Percentiles rank a stretch among this genome's conserved stretches.
Evolutionary conservation across 2,329 filamentous ascomycete genomes (phyloP).

Genomic region (Cladosporium halotolerans): DNA sequence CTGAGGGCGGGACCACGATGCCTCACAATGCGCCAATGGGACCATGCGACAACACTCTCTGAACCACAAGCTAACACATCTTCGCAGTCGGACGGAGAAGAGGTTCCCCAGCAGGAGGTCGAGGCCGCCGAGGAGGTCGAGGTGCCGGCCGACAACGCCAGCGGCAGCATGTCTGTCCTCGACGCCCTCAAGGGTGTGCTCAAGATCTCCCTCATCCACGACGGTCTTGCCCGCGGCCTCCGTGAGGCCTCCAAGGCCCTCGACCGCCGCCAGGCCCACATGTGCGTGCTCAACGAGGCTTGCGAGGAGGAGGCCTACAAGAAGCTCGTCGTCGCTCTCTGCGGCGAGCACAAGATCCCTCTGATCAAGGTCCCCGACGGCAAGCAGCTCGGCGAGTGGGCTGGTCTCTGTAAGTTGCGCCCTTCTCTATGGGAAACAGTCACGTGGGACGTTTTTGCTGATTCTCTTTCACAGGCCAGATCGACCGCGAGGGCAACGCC

Average conservation of each 20-base stretch:
- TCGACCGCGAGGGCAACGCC: slow-evolving; percentile 98
- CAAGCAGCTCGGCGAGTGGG: slow-evolving; percentile 99
- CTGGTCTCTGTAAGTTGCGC: slow-evolving; percentile 84
- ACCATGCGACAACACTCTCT: not conserved
- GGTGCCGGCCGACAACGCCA: slow-evolving; percentile 79
- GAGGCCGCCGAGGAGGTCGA: slow-evolving; percentile 80
- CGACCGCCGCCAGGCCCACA: slow-evolving; percentile 97
- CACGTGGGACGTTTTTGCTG: not conserved
- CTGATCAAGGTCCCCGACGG: slow-evolving; percentile 99
- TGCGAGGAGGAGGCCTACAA: slow-evolving; percentile 99
- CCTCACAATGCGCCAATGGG: not conserved
- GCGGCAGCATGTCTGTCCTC: slow-evolving; percentile 83
- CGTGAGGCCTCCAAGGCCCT: slow-evolving; percentile 98
- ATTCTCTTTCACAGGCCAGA: slow-evolving; percentile 60
- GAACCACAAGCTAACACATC: slow-evolving; percentile 16
- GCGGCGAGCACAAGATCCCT: slow-evolving; percentile 99
- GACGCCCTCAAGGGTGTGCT: slow-evolving; percentile 98
- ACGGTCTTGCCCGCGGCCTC: slow-evolving; percentile 96
- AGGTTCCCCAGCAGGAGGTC: slow-evolving; percentile 76
- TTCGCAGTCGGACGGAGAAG: slow-evolving; percentile 98
- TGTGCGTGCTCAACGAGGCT: slow-evolving; percentile 99
- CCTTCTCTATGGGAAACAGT: not conserved
- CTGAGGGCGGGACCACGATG: not conserved
- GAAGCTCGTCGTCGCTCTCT: slow-evolving; percentile 98
- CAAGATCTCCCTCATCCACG: slow-evolving; percentile 98